These are phyloP conservation scores for Paraphysoderma sedebokerense DNA, from an alignment of 371 early-diverging fungal genomes.

Conservation along the genomic window DNA sequence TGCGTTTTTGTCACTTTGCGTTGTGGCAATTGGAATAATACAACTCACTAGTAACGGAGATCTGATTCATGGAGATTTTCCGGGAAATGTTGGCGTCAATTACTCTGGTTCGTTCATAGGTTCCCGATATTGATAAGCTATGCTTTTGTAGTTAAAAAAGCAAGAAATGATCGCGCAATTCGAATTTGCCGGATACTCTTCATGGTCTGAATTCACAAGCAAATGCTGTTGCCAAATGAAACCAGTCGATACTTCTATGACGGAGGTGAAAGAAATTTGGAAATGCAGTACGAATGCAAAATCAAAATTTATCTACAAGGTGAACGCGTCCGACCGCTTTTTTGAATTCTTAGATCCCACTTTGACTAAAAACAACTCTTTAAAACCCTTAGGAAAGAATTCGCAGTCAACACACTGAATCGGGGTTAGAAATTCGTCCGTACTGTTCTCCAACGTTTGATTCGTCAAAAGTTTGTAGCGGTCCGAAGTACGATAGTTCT, in stretches of 20 bases:
- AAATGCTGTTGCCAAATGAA: conserved; percentile 2
- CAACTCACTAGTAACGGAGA: background rate
- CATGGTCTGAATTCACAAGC: background rate
- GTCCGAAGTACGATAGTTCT: too few relatives aligned
- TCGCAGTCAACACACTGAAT: too few relatives aligned
- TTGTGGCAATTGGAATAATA: background rate
- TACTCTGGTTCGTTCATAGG: background rate
- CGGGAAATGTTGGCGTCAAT: background rate
- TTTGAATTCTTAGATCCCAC: background rate
- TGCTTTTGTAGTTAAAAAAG: background rate
- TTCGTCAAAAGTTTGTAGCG: background rate
- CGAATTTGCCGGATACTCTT: conserved; percentile 2
- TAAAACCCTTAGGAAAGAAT: too few relatives aligned
- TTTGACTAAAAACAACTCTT: too few relatives aligned
- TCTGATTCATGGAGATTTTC: background rate
- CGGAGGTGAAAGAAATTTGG: background rate
- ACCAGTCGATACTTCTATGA: background rate
- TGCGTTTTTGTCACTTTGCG: background rate
- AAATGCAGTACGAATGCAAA: background rate
- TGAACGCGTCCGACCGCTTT: background rate
- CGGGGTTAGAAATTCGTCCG: background rate
- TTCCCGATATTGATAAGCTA: too few relatives aligned
- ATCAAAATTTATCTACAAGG: background rate
- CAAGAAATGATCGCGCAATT: background rate
- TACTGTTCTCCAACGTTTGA: conserved; percentile 1